phyloP scores from a whole-genome alignment of 306 rosid genomes.

The Vicia villosa region DNA sequence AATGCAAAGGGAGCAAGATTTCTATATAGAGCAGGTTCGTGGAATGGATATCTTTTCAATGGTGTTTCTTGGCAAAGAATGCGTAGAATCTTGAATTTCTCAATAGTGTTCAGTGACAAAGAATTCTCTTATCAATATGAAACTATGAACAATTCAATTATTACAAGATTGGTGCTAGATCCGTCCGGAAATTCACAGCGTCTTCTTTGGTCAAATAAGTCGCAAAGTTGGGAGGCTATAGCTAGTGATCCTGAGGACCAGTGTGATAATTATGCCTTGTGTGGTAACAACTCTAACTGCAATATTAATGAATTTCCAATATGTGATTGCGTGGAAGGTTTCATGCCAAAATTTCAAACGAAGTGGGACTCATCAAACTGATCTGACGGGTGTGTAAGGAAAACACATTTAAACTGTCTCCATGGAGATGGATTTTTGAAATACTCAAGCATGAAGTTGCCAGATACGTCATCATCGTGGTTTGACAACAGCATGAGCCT shows the following conservation, averaged over 20 bases:
- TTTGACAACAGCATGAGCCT: constrained; percentile 17
- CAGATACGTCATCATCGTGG: constrained; percentile 29
- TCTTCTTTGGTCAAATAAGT: constrained; percentile 4
- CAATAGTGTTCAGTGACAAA: not conserved
- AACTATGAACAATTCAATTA: not conserved
- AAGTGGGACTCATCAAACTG: constrained; percentile 11
- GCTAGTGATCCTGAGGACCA: too few species aligned
- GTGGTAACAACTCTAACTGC: too few species aligned
- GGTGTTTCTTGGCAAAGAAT: too few species aligned
- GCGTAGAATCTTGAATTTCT: too few species aligned
- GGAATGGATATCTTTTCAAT: too few species aligned
- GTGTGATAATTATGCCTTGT: too few species aligned
- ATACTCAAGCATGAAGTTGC: constrained; percentile 3
- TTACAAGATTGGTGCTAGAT: constrained; percentile 17
- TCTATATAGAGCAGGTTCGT: too few species aligned
- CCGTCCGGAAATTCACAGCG: constrained; percentile 21
- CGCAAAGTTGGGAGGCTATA: too few species aligned
- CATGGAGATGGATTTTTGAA: constrained; percentile 18
- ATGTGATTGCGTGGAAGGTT: too few species aligned
- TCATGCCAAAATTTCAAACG: constrained; percentile 1
- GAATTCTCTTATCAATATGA: constrained; percentile 23
- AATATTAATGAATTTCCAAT: too few species aligned
- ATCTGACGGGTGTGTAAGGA: constrained; percentile 30
- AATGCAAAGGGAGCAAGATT: too few species aligned
- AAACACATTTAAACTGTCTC: constrained; percentile 21